A percentile compares a stretch with the other conserved stretches of the same genome.
Evolutionary conservation across 2,329 filamentous ascomycete genomes (phyloP).

Genomic region (Microcera coccophila): DNA sequence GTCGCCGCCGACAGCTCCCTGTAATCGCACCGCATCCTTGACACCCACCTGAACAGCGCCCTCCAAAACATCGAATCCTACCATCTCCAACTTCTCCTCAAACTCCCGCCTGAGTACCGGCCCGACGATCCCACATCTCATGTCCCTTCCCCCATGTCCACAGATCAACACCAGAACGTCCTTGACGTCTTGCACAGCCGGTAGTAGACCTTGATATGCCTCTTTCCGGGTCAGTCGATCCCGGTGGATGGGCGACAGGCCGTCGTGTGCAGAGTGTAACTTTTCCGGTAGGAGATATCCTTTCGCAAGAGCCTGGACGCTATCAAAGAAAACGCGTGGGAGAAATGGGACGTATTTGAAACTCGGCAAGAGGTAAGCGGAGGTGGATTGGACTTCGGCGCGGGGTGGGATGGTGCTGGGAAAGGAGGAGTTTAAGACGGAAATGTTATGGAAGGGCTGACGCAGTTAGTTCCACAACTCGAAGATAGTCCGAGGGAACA

Average conservation of each 20-base stretch:
- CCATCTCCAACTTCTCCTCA: slow-evolving; percentile 49
- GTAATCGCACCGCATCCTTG: slow-evolving; percentile 15
- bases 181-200: slow-evolving; percentile 56
- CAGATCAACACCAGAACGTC: slow-evolving; percentile 82
- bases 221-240: slow-evolving; percentile 50
- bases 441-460: slow-evolving; percentile 79
- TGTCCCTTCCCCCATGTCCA: slow-evolving; percentile 78
- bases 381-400: slow-evolving; percentile 49
- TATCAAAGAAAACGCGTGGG: slow-evolving; percentile 56
- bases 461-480: not conserved
- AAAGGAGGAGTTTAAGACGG: slow-evolving; percentile 74
- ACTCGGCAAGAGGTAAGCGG: slow-evolving; percentile 73
- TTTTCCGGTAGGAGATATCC: slow-evolving; percentile 62
- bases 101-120: slow-evolving; percentile 72
- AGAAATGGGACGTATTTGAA: slow-evolving; percentile 77
- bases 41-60: slow-evolving; percentile 40
- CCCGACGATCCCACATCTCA: slow-evolving; percentile 75
- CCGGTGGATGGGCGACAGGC: slow-evolving; percentile 54
- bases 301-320: slow-evolving; percentile 55
- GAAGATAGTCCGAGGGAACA: not conserved
- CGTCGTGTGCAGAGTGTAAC: slow-evolving; percentile 59
- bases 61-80: slow-evolving; percentile 47
- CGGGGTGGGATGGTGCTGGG: slow-evolving; percentile 49
- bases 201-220: slow-evolving; percentile 49
- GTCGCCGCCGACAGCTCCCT: slow-evolving; percentile 9